Percentiles rank a stretch among this genome's conserved stretches.
Evolutionary conservation across 1,284 basidiomycete species (phyloP).

Genomic region (Malassezia slooffiae): DNA sequence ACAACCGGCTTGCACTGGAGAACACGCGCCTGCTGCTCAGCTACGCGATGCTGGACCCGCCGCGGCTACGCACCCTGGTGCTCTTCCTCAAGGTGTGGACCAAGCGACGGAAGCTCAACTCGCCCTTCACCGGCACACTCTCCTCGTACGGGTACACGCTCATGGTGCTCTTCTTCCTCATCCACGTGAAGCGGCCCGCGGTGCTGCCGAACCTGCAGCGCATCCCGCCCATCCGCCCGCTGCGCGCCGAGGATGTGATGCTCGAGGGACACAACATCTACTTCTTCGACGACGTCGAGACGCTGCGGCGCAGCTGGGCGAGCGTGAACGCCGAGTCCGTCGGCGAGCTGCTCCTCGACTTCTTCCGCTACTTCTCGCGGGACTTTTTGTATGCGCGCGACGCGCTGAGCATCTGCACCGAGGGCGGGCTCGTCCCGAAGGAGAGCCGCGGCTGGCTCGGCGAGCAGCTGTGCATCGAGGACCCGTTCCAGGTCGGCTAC

Average conservation of each 20-base stretch:
- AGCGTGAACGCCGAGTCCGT: slow-evolving; percentile 86
- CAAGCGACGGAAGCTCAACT: slow-evolving; percentile 95
- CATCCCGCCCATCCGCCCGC: slow-evolving; percentile 33
- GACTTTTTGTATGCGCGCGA: slow-evolving; percentile 85
- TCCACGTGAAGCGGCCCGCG: slow-evolving; percentile 66
- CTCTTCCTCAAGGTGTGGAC: slow-evolving; percentile 98
- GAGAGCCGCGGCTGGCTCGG: slow-evolving; percentile 84
- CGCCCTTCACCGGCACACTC: slow-evolving; percentile 87
- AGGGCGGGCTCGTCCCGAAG: slow-evolving; percentile 68
- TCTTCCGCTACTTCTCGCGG: slow-evolving; percentile 90
- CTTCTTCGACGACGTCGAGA: slow-evolving; percentile 96
- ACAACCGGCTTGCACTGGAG: slow-evolving; percentile 89
- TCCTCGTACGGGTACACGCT: slow-evolving; percentile 97
- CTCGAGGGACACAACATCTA: slow-evolving; percentile 53
- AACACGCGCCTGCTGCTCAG: slow-evolving; percentile 92
- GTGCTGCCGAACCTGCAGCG: slow-evolving; percentile 48
- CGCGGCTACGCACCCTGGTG: slow-evolving; percentile 81
- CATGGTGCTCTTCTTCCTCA: slow-evolving; percentile 90
- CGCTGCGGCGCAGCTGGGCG: slow-evolving; percentile 78
- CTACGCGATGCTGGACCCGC: slow-evolving; percentile 93
- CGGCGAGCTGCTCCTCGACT: slow-evolving; percentile 91
- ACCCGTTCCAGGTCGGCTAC: slow-evolving; percentile 88
- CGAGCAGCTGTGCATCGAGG: slow-evolving; percentile 57
- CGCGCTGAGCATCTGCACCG: slow-evolving; percentile 76
- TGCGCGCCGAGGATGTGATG: slow-evolving; percentile 61